Base-by-base conservation (phyloP, 2,329 filamentous ascomycete genomes). In the Paracoccidioides lutzii region DNA sequence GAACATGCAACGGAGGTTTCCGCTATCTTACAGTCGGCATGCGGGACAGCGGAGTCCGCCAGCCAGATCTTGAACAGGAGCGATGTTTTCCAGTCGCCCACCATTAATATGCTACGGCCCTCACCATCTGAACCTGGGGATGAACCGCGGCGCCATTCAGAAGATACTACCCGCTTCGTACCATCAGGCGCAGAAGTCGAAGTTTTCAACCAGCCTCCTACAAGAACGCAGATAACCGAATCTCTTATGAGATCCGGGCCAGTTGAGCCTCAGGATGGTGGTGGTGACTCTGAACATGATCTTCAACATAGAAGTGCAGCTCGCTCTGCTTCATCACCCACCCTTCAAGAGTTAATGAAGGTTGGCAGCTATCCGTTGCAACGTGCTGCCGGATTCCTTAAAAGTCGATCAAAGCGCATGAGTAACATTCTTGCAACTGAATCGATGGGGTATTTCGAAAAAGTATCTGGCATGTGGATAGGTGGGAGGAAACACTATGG, bases 381-480 rank as follows among this genome's bases (percentile, higher is more conserved):
- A 69, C 83, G 88, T 58, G 91, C 90, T 0, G 87, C 87, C 8
- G 88, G 84, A 49, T 95, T 90, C 66, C 75, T 96, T 53, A 88
- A 87, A 65, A 85, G 79, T 55, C 83, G 87, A 28, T 85, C 89
- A 28, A 87, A 87, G 62, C 82, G 83, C 38, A 88, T 97, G 83
- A 88, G 88, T 58, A 88, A 78, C 33, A 73, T 95, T 7, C 73
- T 97, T 48, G 88, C 91, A 5, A 88, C 85, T 0, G 90, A 96
- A 68, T 94, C 91, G 0, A 95, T 95, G 84, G 90, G 89, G 1
- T 97, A 97, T 66, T 85, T 95, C 37, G 90, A 94, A 66, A 97
- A 96, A 69, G 90, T 97, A 0, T 95, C 91, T 0, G 91, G 90
- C 41, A 97, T 97, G 87, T 93, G 93, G 83, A 88, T 90, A 62